phyloP scores from a whole-genome alignment of 2,329 filamentous ascomycete species.

The Capronia epimyces region DNA sequence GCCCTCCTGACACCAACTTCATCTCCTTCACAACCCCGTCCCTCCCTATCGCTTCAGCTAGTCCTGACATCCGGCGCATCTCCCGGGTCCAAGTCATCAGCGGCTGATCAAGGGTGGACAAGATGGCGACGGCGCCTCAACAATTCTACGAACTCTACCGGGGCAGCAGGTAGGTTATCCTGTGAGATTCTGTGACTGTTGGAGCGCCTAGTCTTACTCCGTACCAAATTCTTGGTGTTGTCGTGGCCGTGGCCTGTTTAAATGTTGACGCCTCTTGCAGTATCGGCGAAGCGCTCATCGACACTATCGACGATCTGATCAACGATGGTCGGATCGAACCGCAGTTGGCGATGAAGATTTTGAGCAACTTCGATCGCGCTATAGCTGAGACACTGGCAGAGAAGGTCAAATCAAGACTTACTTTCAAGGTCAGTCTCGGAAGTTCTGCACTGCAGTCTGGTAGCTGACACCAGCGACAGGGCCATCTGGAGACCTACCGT shows the following conservation, averaged over 20 bases:
- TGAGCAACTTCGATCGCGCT: constrained; percentile 88
- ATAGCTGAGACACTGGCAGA: constrained; percentile 88
- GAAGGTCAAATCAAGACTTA: constrained; percentile 82
- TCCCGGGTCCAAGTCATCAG: neutral
- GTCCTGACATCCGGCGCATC: neutral
- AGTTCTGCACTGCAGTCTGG: neutral
- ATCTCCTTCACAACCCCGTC: neutral
- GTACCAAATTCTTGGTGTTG: neutral
- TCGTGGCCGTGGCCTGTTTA: neutral
- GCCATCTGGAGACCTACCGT: constrained; percentile 93
- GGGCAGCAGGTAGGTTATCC: constrained; percentile 73
- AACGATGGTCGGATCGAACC: constrained; percentile 92
- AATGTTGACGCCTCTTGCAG: constrained; percentile 46
- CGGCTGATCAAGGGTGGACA: neutral
- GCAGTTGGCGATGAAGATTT: constrained; percentile 96
- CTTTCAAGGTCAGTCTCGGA: constrained; percentile 70
- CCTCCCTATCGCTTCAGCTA: neutral
- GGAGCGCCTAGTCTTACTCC: neutral
- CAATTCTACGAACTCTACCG: constrained; percentile 92
- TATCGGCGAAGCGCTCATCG: constrained; percentile 86
- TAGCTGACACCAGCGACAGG: constrained; percentile 51
- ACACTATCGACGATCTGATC: constrained; percentile 95
- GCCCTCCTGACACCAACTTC: neutral
- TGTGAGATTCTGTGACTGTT: neutral
- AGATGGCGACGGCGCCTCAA: constrained; percentile 34